Percentiles rank a stretch among this genome's conserved stretches.
These are phyloP conservation scores for Alloteropsis angusta DNA, from an alignment of 202 grass and related monocot genomes.

Conservation along the genomic window DNA sequence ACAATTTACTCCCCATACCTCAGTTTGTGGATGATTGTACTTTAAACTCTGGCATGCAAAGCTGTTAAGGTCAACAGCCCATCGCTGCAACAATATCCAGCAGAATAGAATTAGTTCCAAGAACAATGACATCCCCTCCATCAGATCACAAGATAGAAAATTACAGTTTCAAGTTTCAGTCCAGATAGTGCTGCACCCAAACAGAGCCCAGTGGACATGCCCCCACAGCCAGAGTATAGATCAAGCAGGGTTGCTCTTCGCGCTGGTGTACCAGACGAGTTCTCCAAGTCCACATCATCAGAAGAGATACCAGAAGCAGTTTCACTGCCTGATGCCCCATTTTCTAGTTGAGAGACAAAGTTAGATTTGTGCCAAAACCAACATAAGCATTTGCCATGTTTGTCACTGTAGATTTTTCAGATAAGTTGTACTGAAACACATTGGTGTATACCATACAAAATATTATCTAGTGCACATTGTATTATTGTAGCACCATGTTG, in stretches of 20 bases:
- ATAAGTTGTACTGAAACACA: background rate
- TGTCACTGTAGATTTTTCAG: background rate
- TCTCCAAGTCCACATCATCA: slow-evolving; percentile 31
- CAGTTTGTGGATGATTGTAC: slow-evolving; percentile 59
- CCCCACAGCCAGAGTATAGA: slow-evolving; percentile 83
- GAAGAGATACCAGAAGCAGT: slow-evolving; percentile 37
- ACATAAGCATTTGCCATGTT: background rate
- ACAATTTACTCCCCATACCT: slow-evolving; percentile 30
- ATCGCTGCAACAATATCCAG: slow-evolving; percentile 22
- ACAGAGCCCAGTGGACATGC: slow-evolving; percentile 80
- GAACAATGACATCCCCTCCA: background rate
- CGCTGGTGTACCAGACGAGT: background rate
- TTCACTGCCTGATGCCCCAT: slow-evolving; percentile 26
- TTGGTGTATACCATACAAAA: no score
- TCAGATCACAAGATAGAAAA: background rate
- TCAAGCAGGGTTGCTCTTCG: slow-evolving; percentile 48
- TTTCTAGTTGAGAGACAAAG: slow-evolving; percentile 1
- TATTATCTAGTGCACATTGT: background rate
- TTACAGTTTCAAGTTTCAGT: slow-evolving; percentile 59
- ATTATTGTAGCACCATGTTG: background rate
- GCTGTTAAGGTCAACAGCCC: slow-evolving; percentile 63
- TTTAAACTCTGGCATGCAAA: slow-evolving; percentile 64
- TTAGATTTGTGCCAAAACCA: background rate
- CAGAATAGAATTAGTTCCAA: background rate
- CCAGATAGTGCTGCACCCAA: slow-evolving; percentile 53